Conservation (phyloP, 1,284 basidiomycete species). For the Pseudozyma pruni region DNA sequence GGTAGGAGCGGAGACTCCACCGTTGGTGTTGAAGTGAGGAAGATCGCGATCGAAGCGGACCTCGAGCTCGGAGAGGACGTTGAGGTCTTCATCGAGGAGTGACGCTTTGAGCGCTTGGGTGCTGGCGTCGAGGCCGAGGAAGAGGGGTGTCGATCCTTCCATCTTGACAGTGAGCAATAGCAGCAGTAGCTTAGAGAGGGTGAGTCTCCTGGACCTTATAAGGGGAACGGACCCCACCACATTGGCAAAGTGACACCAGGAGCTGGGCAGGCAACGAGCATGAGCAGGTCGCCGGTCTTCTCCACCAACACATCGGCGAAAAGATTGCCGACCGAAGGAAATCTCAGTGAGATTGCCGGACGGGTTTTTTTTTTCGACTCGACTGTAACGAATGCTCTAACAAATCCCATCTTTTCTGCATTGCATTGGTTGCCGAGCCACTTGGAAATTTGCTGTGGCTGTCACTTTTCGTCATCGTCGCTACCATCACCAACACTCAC, state of each 20-base stretch:
- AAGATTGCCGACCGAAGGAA: conserved; percentile 18
- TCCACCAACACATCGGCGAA: conserved; percentile 7
- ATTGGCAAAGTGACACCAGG: neutral
- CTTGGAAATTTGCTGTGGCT: too few species aligned
- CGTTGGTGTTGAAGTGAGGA: conserved; percentile 75
- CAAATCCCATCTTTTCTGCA: too few species aligned
- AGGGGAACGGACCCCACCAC: too few species aligned
- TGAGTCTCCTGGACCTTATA: neutral
- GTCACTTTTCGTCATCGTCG: neutral
- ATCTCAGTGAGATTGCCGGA: conserved; percentile 6
- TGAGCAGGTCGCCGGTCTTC: conserved; percentile 28
- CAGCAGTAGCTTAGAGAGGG: too few species aligned
- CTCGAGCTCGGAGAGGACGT: conserved; percentile 77
- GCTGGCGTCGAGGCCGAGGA: conserved; percentile 86
- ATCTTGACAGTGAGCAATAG: conserved; percentile 3
- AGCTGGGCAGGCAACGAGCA: neutral
- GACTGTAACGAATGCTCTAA: neutral
- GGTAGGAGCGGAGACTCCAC: conserved; percentile 68
- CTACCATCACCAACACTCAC: neutral
- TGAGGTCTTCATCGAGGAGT: conserved; percentile 74
- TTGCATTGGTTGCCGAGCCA: too few species aligned
- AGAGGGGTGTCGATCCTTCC: conserved; percentile 70
- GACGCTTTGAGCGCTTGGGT: conserved; percentile 83
- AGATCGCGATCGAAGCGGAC: conserved; percentile 86
- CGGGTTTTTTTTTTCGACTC: neutral